Evolutionary conservation across 179 eudicot species (phyloP).

Genomic region (Corrigiola litoralis): DNA sequence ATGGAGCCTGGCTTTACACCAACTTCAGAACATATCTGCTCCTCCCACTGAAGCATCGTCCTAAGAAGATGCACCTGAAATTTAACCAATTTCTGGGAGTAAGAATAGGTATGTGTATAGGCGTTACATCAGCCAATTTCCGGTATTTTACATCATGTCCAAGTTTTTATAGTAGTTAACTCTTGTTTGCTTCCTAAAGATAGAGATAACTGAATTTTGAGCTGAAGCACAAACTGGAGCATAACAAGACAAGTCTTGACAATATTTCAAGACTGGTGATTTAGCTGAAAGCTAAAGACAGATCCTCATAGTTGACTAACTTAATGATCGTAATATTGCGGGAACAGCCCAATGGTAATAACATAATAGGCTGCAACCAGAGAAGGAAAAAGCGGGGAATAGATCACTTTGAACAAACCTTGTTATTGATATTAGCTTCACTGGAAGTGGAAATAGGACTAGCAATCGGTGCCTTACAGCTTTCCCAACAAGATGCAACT

Average conservation of each 20-base stretch:
- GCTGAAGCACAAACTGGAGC: not conserved
- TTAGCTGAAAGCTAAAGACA: no score
- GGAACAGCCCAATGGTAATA: no score
- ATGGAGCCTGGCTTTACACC: conserved; percentile 29
- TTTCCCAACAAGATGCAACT: conserved; percentile 31
- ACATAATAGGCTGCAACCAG: not conserved
- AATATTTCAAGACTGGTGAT: no score
- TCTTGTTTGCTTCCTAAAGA: not conserved
- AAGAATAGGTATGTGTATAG: no score
- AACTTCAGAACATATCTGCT: conserved; percentile 68
- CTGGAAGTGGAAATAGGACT: conserved; percentile 29
- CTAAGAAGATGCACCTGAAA: conserved; percentile 66
- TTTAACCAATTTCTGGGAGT: not conserved
- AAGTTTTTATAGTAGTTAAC: not conserved
- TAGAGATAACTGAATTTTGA: not conserved
- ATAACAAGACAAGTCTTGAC: no score
- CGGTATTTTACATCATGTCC: no score
- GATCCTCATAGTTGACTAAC: no score
- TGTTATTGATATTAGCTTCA: conserved; percentile 64
- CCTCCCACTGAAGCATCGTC: conserved; percentile 98
- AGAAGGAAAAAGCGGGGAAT: not conserved
- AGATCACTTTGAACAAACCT: conserved; percentile 39
- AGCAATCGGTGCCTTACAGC: conserved; percentile 26
- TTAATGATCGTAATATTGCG: no score
- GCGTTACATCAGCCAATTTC: no score